A percentile compares a stretch with the other conserved stretches of the same genome.
phyloP scores from a whole-genome alignment of 345 rosid genomes.

The Syzygium jambos region DNA sequence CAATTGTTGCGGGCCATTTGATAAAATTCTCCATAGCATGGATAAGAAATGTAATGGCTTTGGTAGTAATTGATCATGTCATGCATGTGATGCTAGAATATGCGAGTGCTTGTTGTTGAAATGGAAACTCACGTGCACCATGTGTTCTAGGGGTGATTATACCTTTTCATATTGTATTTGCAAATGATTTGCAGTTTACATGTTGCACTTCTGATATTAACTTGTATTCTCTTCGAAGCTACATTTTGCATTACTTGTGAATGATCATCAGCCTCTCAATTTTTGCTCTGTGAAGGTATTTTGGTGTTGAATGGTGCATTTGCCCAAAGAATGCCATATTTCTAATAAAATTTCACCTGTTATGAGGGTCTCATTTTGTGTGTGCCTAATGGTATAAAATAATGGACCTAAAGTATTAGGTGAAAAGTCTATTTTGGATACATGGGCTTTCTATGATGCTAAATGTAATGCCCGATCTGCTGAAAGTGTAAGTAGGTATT shows the following conservation, averaged over 20 bases:
- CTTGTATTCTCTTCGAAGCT: background rate
- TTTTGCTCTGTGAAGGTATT: background rate
- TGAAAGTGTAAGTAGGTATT: background rate
- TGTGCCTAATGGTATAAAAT: background rate
- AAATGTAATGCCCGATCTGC: background rate
- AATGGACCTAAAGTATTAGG: background rate
- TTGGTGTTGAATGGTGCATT: background rate
- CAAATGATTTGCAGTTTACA: background rate
- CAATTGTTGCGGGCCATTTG: background rate
- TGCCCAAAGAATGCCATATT: background rate
- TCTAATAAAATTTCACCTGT: background rate
- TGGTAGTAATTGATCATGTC: background rate
- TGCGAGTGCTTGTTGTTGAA: background rate
- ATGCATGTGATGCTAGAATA: background rate
- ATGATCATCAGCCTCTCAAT: background rate
- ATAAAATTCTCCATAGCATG: background rate
- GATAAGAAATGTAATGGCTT: background rate
- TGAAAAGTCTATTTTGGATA: background rate
- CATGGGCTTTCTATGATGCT: background rate
- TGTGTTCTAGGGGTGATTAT: background rate
- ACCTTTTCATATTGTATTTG: background rate
- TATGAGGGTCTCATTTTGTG: background rate
- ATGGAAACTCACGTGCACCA: background rate
- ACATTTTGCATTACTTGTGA: background rate
- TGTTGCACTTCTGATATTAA: background rate